Conservation (phyloP, 306 rosid species). For the Inga laurina region DNA sequence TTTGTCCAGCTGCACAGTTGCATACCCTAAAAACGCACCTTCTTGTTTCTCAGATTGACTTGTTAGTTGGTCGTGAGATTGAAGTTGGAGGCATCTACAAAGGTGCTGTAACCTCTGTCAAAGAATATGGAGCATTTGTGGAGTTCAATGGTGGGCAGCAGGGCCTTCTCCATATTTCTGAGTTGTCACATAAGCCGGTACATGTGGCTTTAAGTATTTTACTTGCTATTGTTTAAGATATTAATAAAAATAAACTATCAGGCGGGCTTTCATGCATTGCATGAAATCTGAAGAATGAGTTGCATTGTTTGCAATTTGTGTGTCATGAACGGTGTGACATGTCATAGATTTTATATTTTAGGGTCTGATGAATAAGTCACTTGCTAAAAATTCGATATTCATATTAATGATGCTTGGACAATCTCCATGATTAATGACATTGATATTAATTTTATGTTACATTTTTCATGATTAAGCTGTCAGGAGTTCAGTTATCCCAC, state of each 20-base stretch:
- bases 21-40: not conserved
- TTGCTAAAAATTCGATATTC: not conserved
- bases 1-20: slow-evolving; percentile 7
- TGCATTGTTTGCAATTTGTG: not conserved
- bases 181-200: slow-evolving; percentile 87
- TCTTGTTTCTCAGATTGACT: slow-evolving; percentile 65
- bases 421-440: not conserved
- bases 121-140: slow-evolving; percentile 94
- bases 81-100: slow-evolving; percentile 90
- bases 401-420: not conserved
- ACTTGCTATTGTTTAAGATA: not conserved
- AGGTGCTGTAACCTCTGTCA: slow-evolving; percentile 64
- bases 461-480: not conserved
- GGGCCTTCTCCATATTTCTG: slow-evolving; percentile 96
- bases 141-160: slow-evolving; percentile 97
- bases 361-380: not conserved
- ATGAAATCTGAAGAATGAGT: not conserved
- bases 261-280: not conserved
- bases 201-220: slow-evolving; percentile 33
- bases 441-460: not conserved
- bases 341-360: not conserved
- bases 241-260: not conserved
- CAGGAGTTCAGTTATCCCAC: not conserved
- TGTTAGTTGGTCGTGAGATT: slow-evolving; percentile 85
- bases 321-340: not conserved